These are phyloP conservation scores for Penicillium psychrofluorescens DNA, from an alignment of 495 filamentous ascomycete species.

Conservation along the genomic window DNA sequence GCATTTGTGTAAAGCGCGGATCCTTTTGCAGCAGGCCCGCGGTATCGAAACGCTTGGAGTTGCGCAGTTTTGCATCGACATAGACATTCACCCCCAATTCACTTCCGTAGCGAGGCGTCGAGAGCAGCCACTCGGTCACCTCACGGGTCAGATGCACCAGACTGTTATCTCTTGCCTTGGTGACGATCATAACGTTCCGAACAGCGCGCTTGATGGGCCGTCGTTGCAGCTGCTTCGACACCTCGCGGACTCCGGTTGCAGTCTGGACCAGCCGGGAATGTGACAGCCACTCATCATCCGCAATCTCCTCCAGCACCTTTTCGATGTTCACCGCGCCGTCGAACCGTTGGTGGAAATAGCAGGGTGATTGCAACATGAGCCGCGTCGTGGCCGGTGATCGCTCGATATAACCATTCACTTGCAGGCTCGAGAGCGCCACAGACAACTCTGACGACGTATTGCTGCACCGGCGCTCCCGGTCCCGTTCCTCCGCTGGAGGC, in stretches of 20 bases:
- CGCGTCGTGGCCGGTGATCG: slow-evolving; percentile 54
- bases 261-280: slow-evolving; percentile 92
- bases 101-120: slow-evolving; percentile 73
- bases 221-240: slow-evolving; percentile 86
- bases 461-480: slow-evolving; percentile 37
- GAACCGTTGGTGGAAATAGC: slow-evolving; percentile 95
- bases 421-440: slow-evolving; percentile 56
- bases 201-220: slow-evolving; percentile 83
- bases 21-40: slow-evolving; percentile 62
- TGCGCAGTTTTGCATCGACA: slow-evolving; percentile 83
- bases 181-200: slow-evolving; percentile 89
- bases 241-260: slow-evolving; percentile 87
- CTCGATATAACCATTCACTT: slow-evolving; percentile 33
- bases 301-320: slow-evolving; percentile 89
- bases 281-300: slow-evolving; percentile 79
- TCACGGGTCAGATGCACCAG: slow-evolving; percentile 81
- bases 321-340: slow-evolving; percentile 94
- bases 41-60: slow-evolving; percentile 81
- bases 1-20: slow-evolving; percentile 65
- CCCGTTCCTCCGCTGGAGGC: slow-evolving; percentile 26
- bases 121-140: slow-evolving; percentile 77
- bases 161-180: slow-evolving; percentile 88
- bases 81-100: slow-evolving; percentile 84
- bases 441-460: slow-evolving; percentile 54
- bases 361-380: slow-evolving; percentile 74